These are phyloP conservation scores for Rhynchospora breviuscula DNA, from an alignment of 176 grass and related monocot genomes.

Conservation along the genomic window DNA sequence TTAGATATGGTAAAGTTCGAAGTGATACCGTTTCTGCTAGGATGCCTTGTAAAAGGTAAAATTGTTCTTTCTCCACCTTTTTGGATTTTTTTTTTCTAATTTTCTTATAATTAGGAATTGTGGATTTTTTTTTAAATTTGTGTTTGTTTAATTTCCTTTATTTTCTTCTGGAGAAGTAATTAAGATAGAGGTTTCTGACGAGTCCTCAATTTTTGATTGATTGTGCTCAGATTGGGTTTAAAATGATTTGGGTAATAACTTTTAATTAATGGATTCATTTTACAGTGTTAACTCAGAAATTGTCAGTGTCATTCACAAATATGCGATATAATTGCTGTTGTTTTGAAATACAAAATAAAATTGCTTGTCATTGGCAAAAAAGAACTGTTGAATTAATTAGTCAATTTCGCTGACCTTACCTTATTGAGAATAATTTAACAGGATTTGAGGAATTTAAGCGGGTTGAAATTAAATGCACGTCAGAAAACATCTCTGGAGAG, in stretches of 20 bases:
- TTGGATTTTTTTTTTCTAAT: background rate
- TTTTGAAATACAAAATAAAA: background rate
- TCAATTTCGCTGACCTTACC: background rate
- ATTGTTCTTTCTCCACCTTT: conserved; percentile 7
- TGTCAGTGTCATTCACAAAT: conserved; percentile 1
- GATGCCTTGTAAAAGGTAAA: conserved; percentile 64
- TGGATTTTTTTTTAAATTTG: background rate
- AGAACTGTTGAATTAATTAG: background rate
- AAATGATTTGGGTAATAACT: background rate
- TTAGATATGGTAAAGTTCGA: conserved; percentile 55
- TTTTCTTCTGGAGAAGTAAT: conserved; percentile 5
- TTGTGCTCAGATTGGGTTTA: background rate
- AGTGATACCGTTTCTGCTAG: conserved; percentile 55
- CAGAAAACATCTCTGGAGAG: conserved; percentile 30
- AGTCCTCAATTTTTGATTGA: background rate
- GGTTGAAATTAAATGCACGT: conserved; percentile 56
- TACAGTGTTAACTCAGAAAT: background rate
- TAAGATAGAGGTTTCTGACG: background rate
- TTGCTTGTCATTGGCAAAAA: background rate
- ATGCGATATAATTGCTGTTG: background rate
- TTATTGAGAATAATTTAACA: conserved; percentile 21
- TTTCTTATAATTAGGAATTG: background rate
- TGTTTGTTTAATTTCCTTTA: conserved; percentile 1
- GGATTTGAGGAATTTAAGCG: conserved; percentile 76
- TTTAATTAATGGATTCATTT: background rate